Conservation (phyloP, 1,284 basidiomycete genomes). For the Lentinus polychrous region DNA sequence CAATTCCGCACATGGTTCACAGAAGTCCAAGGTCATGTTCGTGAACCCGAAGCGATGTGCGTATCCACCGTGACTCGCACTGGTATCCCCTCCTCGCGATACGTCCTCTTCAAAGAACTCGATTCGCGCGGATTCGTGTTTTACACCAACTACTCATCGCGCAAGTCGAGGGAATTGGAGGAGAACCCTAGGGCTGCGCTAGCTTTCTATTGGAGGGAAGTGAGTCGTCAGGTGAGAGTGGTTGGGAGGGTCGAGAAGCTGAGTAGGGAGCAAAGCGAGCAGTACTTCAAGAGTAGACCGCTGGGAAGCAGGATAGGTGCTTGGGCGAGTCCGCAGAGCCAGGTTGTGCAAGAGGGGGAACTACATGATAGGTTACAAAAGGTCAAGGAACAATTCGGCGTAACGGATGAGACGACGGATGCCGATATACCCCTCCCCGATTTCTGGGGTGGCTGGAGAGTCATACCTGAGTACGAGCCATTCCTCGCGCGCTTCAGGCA, state of each 20-base stretch:
- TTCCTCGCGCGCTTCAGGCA: too few species aligned
- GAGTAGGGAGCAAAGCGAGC: slow-evolving; percentile 61
- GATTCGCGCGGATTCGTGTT: slow-evolving; percentile 87
- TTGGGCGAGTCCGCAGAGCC: slow-evolving; percentile 88
- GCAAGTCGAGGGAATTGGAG: slow-evolving; percentile 80
- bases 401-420: slow-evolving; percentile 30
- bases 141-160: slow-evolving; percentile 93
- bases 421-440: slow-evolving; percentile 73
- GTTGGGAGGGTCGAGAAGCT: slow-evolving; percentile 83
- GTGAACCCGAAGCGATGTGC: slow-evolving; percentile 85
- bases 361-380: slow-evolving; percentile 58
- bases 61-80: slow-evolving; percentile 70
- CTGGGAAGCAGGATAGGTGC: slow-evolving; percentile 84
- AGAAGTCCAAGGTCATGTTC: slow-evolving; percentile 51
- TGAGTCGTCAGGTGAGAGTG: slow-evolving; percentile 78
- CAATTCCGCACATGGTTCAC: slow-evolving; percentile 87
- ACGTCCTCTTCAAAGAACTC: slow-evolving; percentile 90
- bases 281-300: slow-evolving; percentile 84
- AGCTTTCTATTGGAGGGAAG: slow-evolving; percentile 89
- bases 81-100: slow-evolving; percentile 80
- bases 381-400: slow-evolving; percentile 55
- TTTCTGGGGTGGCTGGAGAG: slow-evolving; percentile 95
- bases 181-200: slow-evolving; percentile 77
- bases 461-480: slow-evolving; percentile 75
- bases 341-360: slow-evolving; percentile 65